A percentile compares a stretch with the other conserved stretches of the same genome.
Evolutionary conservation across 1,139 yeast species (phyloP).

Genomic region (Suhomyces bolitotheri): DNA sequence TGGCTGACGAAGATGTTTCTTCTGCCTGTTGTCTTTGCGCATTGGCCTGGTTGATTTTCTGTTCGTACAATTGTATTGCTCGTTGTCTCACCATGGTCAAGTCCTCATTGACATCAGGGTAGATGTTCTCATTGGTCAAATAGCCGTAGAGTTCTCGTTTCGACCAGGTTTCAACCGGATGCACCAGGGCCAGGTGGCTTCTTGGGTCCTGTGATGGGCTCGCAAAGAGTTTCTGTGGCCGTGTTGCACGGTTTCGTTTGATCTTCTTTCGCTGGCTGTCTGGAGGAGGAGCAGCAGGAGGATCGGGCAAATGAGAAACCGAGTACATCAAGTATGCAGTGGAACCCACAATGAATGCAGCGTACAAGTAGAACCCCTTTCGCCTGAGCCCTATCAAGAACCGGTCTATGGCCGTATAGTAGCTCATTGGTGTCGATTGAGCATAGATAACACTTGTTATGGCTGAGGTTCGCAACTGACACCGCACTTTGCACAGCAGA

Average conservation of each 20-base stretch:
- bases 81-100: slow-evolving; percentile 16
- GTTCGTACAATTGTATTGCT: slow-evolving; percentile 17
- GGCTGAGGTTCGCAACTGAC: no score
- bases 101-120: slow-evolving; percentile 23
- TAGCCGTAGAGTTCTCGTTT: slow-evolving; percentile 22
- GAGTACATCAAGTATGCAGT: slow-evolving; percentile 36
- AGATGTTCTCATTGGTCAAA: slow-evolving; percentile 20
- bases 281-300: slow-evolving; percentile 12
- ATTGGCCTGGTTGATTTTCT: neutral
- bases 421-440: slow-evolving; percentile 6
- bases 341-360: slow-evolving; percentile 33
- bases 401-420: slow-evolving; percentile 25
- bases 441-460: no score
- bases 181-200: neutral
- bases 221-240: no score
- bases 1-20: slow-evolving; percentile 1
- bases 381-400: slow-evolving; percentile 29
- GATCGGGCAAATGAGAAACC: slow-evolving; percentile 32
- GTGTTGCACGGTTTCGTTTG: slow-evolving; percentile 7
- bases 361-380: slow-evolving; percentile 40
- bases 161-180: slow-evolving; percentile 20
- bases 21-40: neutral
- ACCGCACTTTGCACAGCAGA: no score
- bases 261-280: slow-evolving; percentile 2
- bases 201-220: neutral